Percentiles rank a stretch among this genome's conserved stretches.
These are phyloP conservation scores for Sugiyamaella smithiae DNA, from an alignment of 805 yeast genomes.

Conservation along the genomic window DNA sequence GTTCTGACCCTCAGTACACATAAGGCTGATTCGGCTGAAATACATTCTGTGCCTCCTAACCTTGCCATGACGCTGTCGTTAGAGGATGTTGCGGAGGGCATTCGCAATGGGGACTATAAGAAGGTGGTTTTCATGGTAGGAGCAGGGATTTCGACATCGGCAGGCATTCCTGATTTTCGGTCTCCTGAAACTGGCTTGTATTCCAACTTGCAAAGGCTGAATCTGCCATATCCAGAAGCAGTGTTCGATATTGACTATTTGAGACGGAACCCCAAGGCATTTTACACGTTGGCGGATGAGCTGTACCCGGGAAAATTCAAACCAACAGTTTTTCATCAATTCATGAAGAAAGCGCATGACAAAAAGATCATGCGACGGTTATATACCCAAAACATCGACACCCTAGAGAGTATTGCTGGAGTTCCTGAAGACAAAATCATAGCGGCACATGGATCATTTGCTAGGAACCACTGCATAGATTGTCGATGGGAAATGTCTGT, in stretches of 20 bases:
- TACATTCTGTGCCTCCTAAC: slow-evolving; percentile 4
- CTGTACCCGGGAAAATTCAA: slow-evolving; percentile 82
- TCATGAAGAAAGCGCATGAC: slow-evolving; percentile 65
- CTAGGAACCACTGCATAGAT: slow-evolving; percentile 74
- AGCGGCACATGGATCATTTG: slow-evolving; percentile 96
- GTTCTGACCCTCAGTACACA: no score
- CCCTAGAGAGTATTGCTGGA: slow-evolving; percentile 84
- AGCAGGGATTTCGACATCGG: slow-evolving; percentile 90
- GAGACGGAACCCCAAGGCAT: slow-evolving; percentile 72
- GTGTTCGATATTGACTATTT: slow-evolving; percentile 89
- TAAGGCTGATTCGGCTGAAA: no score
- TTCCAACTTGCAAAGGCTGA: slow-evolving; percentile 63
- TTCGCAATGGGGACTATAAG: slow-evolving; percentile 21
- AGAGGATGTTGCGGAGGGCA: slow-evolving; percentile 22
- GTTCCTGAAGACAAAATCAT: slow-evolving; percentile 60
- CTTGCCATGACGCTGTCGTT: slow-evolving; percentile 6
- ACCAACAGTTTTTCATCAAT: slow-evolving; percentile 79
- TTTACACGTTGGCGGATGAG: slow-evolving; percentile 79
- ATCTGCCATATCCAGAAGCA: slow-evolving; percentile 91
- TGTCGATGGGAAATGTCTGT: slow-evolving; percentile 56
- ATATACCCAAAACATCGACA: slow-evolving; percentile 92
- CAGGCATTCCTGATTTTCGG: slow-evolving; percentile 95
- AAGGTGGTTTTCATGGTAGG: slow-evolving; percentile 49
- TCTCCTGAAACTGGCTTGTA: slow-evolving; percentile 82
- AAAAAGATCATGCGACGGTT: slow-evolving; percentile 62